Conservation (phyloP, 805 yeast species). For the Ogataea trehalophila region DNA sequence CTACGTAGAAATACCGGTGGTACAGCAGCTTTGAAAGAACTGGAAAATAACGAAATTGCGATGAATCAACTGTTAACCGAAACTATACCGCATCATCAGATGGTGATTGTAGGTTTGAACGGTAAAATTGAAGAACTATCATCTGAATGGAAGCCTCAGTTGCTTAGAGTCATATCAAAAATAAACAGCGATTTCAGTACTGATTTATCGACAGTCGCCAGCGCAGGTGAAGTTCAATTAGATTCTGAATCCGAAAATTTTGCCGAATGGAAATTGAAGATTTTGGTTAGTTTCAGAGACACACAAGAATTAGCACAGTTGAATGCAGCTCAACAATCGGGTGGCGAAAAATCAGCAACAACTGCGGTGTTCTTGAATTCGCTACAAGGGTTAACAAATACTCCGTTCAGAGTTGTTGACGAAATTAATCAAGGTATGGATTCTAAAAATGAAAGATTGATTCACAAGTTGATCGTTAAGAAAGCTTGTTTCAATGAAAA, state of each 20-base stretch:
- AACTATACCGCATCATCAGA: slow-evolving; percentile 34
- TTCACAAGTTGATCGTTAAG: slow-evolving; percentile 80
- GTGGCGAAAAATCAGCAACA: slow-evolving; percentile 96
- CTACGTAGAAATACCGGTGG: slow-evolving; percentile 24
- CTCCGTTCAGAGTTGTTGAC: slow-evolving; percentile 94
- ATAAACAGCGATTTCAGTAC: slow-evolving; percentile 63
- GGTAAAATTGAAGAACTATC: slow-evolving; percentile 28
- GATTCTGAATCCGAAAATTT: slow-evolving; percentile 47
- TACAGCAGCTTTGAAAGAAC: slow-evolving; percentile 22
- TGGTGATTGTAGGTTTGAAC: slow-evolving; percentile 34
- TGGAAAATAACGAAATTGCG: slow-evolving; percentile 36
- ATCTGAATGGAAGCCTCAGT: slow-evolving; percentile 55
- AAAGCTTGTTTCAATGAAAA: slow-evolving; percentile 56
- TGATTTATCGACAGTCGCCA: slow-evolving; percentile 70
- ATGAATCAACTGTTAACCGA: slow-evolving; percentile 31
- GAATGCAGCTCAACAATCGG: slow-evolving; percentile 89
- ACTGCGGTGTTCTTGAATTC: slow-evolving; percentile 89
- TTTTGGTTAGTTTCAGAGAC: slow-evolving; percentile 81
- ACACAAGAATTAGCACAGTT: slow-evolving; percentile 63
- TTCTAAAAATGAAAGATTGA: slow-evolving; percentile 80
- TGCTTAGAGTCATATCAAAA: slow-evolving; percentile 45
- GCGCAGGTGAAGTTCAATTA: slow-evolving; percentile 76
- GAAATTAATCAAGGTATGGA: slow-evolving; percentile 99
- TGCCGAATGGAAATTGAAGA: slow-evolving; percentile 77
- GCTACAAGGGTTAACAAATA: slow-evolving; percentile 77